phyloP scores from a whole-genome alignment of 495 filamentous ascomycete genomes.

The Podospora fimiseda region DNA sequence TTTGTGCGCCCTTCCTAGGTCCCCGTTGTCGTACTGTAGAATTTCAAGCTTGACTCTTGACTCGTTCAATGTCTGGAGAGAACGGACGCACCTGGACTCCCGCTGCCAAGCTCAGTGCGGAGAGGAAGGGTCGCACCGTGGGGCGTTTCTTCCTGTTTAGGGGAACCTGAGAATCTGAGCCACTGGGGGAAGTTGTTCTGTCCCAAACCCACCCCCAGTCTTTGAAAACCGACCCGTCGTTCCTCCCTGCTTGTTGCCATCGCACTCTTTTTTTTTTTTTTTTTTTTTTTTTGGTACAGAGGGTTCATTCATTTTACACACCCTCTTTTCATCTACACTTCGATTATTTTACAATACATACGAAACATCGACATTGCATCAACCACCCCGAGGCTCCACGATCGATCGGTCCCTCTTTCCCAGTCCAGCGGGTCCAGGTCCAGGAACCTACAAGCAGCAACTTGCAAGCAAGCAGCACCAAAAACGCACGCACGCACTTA shows the following conservation, averaged over 20 bases:
- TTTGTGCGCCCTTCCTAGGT: background rate
- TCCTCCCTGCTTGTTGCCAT: conserved; percentile 11
- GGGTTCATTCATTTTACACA: conserved; percentile 16
- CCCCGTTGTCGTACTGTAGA: background rate
- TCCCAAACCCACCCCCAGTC: conserved; percentile 11
- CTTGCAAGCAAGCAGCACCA: too few species aligned
- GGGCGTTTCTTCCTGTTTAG: conserved; percentile 3
- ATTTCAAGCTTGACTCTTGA: background rate
- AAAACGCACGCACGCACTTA: too few species aligned
- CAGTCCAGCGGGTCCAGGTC: conserved; percentile 1
- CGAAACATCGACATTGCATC: background rate
- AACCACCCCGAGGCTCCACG: background rate
- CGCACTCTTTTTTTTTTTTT: background rate
- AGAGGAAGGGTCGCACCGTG: conserved; percentile 11
- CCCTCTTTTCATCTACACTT: background rate
- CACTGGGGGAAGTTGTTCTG: conserved; percentile 7
- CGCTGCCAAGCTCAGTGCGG: conserved; percentile 13
- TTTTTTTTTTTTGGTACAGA: too few species aligned
- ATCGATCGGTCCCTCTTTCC: background rate
- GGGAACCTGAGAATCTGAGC: background rate
- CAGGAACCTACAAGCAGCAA: conserved; percentile 1
- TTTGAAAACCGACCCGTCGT: conserved; percentile 18
- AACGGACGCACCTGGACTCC: conserved; percentile 5
- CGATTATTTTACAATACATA: background rate
- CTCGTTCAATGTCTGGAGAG: conserved; percentile 1